A percentile compares a stretch with the other conserved stretches of the same genome.
phyloP scores from a whole-genome alignment of 2,329 filamentous ascomycete genomes.

The Colletotrichum simmondsii region DNA sequence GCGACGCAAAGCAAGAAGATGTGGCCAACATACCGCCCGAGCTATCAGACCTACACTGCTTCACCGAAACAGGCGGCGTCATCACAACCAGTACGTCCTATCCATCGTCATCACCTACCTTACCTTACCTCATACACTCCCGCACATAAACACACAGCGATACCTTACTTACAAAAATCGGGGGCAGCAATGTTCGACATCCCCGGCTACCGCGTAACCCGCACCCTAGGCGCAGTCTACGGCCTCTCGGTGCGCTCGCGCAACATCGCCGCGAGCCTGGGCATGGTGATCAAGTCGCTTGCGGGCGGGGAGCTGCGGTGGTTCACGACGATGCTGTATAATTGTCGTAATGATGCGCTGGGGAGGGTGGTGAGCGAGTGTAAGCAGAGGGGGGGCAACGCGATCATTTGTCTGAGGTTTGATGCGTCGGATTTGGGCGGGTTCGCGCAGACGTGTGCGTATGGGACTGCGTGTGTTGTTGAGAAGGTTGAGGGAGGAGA shows the following conservation, averaged over 20 bases:
- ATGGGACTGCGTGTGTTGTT: constrained; percentile 68
- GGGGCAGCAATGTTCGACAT: constrained; percentile 67
- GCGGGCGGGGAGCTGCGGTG: constrained; percentile 69
- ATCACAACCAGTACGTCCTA: constrained; percentile 61
- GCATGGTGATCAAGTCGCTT: constrained; percentile 66
- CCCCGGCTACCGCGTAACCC: constrained; percentile 68
- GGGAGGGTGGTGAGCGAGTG: constrained; percentile 65
- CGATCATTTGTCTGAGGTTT: constrained; percentile 68
- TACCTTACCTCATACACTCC: too few relatives aligned
- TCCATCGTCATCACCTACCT: too few relatives aligned
- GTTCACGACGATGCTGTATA: constrained; percentile 70
- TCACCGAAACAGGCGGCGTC: constrained; percentile 70
- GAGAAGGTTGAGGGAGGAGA: constrained; percentile 61
- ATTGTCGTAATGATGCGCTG: constrained; percentile 68
- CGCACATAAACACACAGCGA: too few relatives aligned
- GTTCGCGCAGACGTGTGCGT: constrained; percentile 69
- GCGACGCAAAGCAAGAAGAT: constrained; percentile 37
- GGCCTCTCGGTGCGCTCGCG: constrained; percentile 67
- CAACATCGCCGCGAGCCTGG: constrained; percentile 67
- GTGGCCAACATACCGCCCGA: constrained; percentile 50
- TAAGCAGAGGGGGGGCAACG: constrained; percentile 68
- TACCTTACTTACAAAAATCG: not conserved
- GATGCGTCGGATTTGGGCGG: constrained; percentile 65
- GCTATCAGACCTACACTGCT: constrained; percentile 64
- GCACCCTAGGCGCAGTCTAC: constrained; percentile 68